These are phyloP conservation scores for Afroboletus lepidellus DNA, from an alignment of 1,284 basidiomycete genomes.

Conservation along the genomic window DNA sequence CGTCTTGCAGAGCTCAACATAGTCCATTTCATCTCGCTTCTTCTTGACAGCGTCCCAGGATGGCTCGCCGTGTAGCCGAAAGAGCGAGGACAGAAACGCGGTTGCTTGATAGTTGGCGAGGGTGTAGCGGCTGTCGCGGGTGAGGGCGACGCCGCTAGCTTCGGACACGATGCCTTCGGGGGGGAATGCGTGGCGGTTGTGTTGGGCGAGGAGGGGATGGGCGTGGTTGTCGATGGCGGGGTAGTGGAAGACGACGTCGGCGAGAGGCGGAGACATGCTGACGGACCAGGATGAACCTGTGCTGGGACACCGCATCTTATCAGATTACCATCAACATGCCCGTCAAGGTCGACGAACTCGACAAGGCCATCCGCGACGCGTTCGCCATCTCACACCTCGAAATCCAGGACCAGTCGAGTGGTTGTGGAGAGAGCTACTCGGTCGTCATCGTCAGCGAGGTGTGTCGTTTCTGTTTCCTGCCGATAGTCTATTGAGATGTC, in stretches of 20 bases:
- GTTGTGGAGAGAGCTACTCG: conserved; percentile 75
- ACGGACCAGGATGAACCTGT: neutral
- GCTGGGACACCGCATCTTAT: too few species aligned
- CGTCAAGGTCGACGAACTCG: conserved; percentile 53
- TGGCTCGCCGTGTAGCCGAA: conserved; percentile 37
- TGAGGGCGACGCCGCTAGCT: conserved; percentile 51
- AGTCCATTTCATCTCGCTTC: conserved; percentile 43
- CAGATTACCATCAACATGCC: conserved; percentile 48
- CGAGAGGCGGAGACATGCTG: conserved; percentile 3
- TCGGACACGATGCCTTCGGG: conserved; percentile 68
- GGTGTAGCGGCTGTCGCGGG: conserved; percentile 51
- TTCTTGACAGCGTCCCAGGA: conserved; percentile 61
- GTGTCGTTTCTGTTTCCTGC: conserved; percentile 16
- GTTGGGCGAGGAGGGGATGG: conserved; percentile 59
- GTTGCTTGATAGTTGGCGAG: conserved; percentile 59
- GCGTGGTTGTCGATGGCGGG: conserved; percentile 74
- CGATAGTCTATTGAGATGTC: conserved; percentile 1
- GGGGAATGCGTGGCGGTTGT: conserved; percentile 45
- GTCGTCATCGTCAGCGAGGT: conserved; percentile 76
- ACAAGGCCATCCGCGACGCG: conserved; percentile 56
- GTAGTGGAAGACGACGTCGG: conserved; percentile 32
- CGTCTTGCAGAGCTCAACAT: conserved; percentile 52
- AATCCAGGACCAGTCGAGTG: conserved; percentile 72
- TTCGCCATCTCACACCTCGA: conserved; percentile 65
- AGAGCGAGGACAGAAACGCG: conserved; percentile 50